Conservation (phyloP, 441 rosid species). For the Metrosideros polymorpha region DNA sequence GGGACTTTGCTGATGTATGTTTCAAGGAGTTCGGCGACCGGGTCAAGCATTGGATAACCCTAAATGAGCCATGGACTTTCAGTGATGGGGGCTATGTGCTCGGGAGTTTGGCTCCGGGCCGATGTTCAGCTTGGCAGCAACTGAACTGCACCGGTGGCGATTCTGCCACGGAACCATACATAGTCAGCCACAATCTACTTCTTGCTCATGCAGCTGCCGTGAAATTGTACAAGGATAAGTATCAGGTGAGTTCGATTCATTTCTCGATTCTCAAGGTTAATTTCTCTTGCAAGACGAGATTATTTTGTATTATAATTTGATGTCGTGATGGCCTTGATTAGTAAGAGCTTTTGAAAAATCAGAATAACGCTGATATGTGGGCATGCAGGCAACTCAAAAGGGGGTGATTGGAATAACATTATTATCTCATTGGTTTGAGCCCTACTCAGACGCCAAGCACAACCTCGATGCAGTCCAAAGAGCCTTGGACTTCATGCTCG, state of each 20-base stretch:
- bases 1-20: not conserved
- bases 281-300: too few relatives aligned
- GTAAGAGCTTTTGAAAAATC: too few relatives aligned
- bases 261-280: too few relatives aligned
- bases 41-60: not conserved
- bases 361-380: not conserved
- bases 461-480: conserved; percentile 31
- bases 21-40: not conserved
- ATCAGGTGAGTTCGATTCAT: not conserved
- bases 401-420: conserved; percentile 52
- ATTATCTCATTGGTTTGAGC: conserved; percentile 34
- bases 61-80: not conserved
- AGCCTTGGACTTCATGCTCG: conserved; percentile 46
- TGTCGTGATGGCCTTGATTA: too few relatives aligned
- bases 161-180: not conserved
- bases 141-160: not conserved
- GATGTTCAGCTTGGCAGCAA: not conserved
- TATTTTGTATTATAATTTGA: too few relatives aligned
- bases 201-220: not conserved
- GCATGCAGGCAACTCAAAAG: conserved; percentile 10
- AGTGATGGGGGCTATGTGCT: not conserved
- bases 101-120: not conserved
- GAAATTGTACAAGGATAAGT: not conserved
- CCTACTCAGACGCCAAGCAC: conserved; percentile 22
- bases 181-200: not conserved